These are phyloP conservation scores for Ophiostoma quercus DNA, from an alignment of 2,329 filamentous ascomycete genomes.

Conservation along the genomic window DNA sequence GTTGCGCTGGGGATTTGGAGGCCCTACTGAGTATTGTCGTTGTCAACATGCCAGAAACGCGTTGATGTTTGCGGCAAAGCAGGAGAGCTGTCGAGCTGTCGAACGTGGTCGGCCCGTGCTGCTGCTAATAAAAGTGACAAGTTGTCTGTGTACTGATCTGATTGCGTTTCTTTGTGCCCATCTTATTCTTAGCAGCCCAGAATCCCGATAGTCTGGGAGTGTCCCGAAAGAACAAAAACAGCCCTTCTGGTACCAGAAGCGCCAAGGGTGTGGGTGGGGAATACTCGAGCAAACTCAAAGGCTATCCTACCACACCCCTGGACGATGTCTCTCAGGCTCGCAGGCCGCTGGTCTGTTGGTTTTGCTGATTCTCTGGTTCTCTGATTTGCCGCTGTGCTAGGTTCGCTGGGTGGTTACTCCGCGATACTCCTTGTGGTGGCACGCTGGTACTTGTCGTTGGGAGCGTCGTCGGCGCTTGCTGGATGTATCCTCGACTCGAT, in stretches of 20 bases:
- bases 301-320: background rate
- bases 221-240: slow-evolving; percentile 12
- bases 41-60: background rate
- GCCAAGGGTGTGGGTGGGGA: slow-evolving; percentile 15
- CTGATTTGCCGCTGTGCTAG: background rate
- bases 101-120: background rate
- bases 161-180: background rate
- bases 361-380: background rate
- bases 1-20: too few relatives aligned
- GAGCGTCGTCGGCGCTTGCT: background rate
- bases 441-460: background rate
- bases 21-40: background rate
- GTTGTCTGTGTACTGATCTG: background rate
- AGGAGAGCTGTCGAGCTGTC: background rate
- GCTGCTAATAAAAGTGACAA: background rate
- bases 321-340: background rate
- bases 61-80: background rate
- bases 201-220: slow-evolving; percentile 22
- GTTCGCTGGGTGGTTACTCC: background rate
- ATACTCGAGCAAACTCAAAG: background rate
- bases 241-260: background rate
- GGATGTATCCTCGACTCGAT: background rate
- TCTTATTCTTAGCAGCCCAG: background rate
- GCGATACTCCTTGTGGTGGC: background rate
- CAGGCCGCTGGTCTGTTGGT: background rate